Base-by-base conservation (phyloP, 768 basidiomycete species). In the Peribolospora baueri region DNA sequence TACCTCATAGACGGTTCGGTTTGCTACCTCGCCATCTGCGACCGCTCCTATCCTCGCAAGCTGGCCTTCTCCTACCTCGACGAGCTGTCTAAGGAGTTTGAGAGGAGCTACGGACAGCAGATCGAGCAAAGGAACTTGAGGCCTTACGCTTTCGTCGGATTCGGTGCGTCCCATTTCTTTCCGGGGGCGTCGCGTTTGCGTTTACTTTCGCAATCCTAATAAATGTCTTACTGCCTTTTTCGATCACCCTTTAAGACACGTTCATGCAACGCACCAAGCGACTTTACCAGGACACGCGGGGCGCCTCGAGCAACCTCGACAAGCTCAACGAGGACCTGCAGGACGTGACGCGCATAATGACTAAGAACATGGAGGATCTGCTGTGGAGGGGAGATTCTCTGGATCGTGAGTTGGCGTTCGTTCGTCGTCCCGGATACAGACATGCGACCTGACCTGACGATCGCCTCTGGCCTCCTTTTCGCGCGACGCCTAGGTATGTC, bases 321-420 rank as follows among this genome's bases (percentile, higher is more conserved):
- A 81, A 75, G 68, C 72, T 98, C 49, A 97, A 97, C 64, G 88
- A 87, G 63, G 91, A 98, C 61, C 72, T 98, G 43, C 87, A 93
- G 65, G 93, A 98, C 64, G 93, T 98, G 57, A 95, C 93, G 51
- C 74, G 86, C 60, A 97, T 98, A 68, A 97, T 98, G 93, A 97
- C 93, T 7, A 97, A 98, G 73, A 97, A 98, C 65, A 98, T 98
- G 91, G 93, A 98, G 69, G 93, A 98, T 68, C 71, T 98, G 52
- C 70, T 98, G 51, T 97, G 91, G 93, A 74, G 93, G 66, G 93
- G 93, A 38, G 93, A 98, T 67, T 91, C 86, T 40, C 74, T 98
- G 56, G 93, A 98, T 68, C 75, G 93, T 91, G 64, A 61, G 83
- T 59, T 54, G 7, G 11, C 42, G 11, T 11, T 51, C 8, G 41